phyloP scores from a whole-genome alignment of 2,329 filamentous ascomycete genomes.

The Penicillium brevicompactum region DNA sequence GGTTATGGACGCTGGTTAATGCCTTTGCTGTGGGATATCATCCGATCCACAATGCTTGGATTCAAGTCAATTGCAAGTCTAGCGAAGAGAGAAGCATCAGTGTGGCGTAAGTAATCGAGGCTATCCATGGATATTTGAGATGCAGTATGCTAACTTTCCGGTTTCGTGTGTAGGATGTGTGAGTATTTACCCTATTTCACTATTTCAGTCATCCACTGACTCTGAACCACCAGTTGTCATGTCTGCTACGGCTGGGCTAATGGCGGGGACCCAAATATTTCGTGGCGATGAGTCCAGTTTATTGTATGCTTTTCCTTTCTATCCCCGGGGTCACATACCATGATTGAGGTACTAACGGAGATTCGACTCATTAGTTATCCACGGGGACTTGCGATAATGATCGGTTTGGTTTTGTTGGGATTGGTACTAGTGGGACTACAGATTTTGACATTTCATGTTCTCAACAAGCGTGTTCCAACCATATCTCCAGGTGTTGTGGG shows the following conservation, averaged over 20 bases:
- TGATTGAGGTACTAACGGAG: background rate
- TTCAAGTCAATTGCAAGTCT: slow-evolving; percentile 55
- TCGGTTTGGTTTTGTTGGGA: slow-evolving; percentile 47
- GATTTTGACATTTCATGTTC: slow-evolving; percentile 7
- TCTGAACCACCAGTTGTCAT: slow-evolving; percentile 41
- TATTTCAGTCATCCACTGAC: background rate
- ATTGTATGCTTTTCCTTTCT: slow-evolving; percentile 13
- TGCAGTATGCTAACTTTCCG: background rate
- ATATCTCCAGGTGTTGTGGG: background rate
- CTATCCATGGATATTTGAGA: too few relatives aligned
- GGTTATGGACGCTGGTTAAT: slow-evolving; percentile 56
- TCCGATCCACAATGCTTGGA: slow-evolving; percentile 56
- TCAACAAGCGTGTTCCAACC: background rate
- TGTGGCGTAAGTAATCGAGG: slow-evolving; percentile 45
- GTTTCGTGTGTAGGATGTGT: slow-evolving; percentile 25
- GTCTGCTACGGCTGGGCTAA: slow-evolving; percentile 54
- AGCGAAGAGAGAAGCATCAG: slow-evolving; percentile 52
- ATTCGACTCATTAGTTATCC: slow-evolving; percentile 38
- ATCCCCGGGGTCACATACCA: background rate
- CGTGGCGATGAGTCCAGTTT: slow-evolving; percentile 47
- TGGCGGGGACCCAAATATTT: slow-evolving; percentile 57
- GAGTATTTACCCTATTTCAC: background rate
- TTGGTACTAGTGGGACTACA: slow-evolving; percentile 47
- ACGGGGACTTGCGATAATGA: slow-evolving; percentile 50
- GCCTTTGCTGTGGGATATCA: slow-evolving; percentile 57